Base-by-base conservation (phyloP, 2,329 filamentous ascomycete species). In the Xylariaceae sp. region DNA sequence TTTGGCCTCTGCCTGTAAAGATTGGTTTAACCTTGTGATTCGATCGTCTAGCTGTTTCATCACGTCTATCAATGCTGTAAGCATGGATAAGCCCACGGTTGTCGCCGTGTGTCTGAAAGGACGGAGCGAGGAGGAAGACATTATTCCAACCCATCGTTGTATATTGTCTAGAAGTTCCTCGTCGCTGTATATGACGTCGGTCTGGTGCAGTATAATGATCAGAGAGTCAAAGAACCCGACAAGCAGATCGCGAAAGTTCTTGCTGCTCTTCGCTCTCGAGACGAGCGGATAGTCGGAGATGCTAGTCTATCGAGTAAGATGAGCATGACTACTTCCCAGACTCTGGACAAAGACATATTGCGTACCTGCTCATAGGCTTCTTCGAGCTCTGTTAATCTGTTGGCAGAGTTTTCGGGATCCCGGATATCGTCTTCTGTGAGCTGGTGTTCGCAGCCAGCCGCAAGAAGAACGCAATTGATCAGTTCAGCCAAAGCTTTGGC, bases 51-150 rank as follows among this genome's bases (percentile, higher is more conserved):
- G 82, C 28, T 87, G 85, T 51, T 84, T 84, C 9, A 89, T 90
- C 29, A 94, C 81, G 43, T 85, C 81, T 62, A 92, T 93, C 23
- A 98, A 79, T 0, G 90, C 86, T 29, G 86, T 91, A 53, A 91
- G 88, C 63, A 96, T 88, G 14, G 91, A 84, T 29, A 98, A 78
- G 1, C 91, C 88, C 21, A 94, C 88, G 0, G 95, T 88, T 1
- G 94, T 96, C 1, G 93, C 90, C 0, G 95, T 99, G 74, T 99
- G 95, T 63, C 95, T 86, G 75, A 99, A 97, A 1, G 95, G 92
- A 53, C 95, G 87, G 60, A 94, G 87, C 3, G 87, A 83, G 0
- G 92, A 93, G 3, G 92, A 95, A 2, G 94, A 95, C 89, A 99
- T 91, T 57, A 91, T 90, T 34, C 88, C 88, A 58, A 97, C 82